Evolutionary conservation across 371 early-diverging fungal genomes (phyloP), one percentile per base, ranked within the genome.

Genomic region (Mucor velutinosus): DNA sequence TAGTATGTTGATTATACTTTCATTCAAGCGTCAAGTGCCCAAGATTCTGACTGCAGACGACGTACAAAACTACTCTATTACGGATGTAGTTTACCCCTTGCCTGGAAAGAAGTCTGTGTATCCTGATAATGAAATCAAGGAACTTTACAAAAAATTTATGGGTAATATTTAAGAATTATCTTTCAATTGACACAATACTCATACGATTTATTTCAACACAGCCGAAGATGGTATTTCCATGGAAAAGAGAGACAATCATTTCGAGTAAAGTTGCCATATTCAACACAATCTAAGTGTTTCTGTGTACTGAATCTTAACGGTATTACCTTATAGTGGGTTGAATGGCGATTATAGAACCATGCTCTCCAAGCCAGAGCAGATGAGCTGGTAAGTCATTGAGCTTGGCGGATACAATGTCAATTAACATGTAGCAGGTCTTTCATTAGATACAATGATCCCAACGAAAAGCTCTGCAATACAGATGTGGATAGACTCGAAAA

Each of bases 41-140:
- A 82, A 83, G 41, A 70, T 92, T 14, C 77, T 92, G 32, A 91
- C 90, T 0, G 88, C 86, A 30, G 92, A 92, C 12, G 87, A 94
- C 65, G 72, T 90, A 5, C 77, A 73, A 57, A 68, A 86, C 59
- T 95, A 92, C 73, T 77, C 90, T 7, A 92, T 96, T 35, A 75
- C 81, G 39, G 96, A 99, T 71, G 92, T 99, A 14, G 95, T 98
- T 33, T 83, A 97, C 65, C 98, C 99, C 19, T 71, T 94, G 55
- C 97, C 97, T 0, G 98, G 99, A 7, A 84, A 82, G 72, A 71
- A 76, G 21, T 81, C 96, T 7, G 71, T 78, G 57, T 97, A 95
- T 68, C 99, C 99, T 3, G 73, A 78, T 25, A 92, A 99, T 79
- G 86, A 77, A 41, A 80, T 95, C 14, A 81, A 85, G 29, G 75